Evolutionary conservation across 495 filamentous ascomycete genomes (phyloP).

Genomic region (Extremus antarcticus): DNA sequence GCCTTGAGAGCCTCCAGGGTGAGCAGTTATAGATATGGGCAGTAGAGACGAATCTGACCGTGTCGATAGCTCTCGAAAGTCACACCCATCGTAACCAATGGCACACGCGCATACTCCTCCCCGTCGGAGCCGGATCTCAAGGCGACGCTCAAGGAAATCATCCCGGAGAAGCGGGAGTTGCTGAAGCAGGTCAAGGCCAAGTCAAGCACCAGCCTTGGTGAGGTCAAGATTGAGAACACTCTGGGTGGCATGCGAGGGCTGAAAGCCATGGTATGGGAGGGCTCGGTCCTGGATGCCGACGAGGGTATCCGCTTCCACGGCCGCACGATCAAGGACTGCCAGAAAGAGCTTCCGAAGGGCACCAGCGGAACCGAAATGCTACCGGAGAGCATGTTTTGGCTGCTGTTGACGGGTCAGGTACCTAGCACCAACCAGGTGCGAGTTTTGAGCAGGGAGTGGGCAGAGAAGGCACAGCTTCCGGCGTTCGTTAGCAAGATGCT

Average conservation of each 20-base stretch:
- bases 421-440: conserved; percentile 74
- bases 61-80: conserved; percentile 7
- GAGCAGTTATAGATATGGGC: neutral
- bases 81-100: conserved; percentile 6
- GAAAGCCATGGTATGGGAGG: conserved; percentile 98
- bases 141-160: conserved; percentile 63
- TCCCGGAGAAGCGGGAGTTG: conserved; percentile 86
- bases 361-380: conserved; percentile 95
- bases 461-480: conserved; percentile 76
- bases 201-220: conserved; percentile 71
- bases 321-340: conserved; percentile 95
- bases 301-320: conserved; percentile 98
- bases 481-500: conserved; percentile 77
- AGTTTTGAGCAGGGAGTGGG: conserved; percentile 69
- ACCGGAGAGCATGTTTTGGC: conserved; percentile 99
- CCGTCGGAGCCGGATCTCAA: conserved; percentile 81
- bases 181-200: conserved; percentile 83
- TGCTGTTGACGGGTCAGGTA: conserved; percentile 86
- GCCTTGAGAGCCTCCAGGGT: conserved; percentile 45
- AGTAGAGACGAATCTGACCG: neutral
- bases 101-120: conserved; percentile 48
- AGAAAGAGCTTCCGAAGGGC: conserved; percentile 84
- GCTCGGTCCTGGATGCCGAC: conserved; percentile 89
- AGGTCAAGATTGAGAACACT: conserved; percentile 87
- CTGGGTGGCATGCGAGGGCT: conserved; percentile 94